phyloP scores from a whole-genome alignment of 1,284 basidiomycete genomes.

The Vanrija pseudolonga region DNA sequence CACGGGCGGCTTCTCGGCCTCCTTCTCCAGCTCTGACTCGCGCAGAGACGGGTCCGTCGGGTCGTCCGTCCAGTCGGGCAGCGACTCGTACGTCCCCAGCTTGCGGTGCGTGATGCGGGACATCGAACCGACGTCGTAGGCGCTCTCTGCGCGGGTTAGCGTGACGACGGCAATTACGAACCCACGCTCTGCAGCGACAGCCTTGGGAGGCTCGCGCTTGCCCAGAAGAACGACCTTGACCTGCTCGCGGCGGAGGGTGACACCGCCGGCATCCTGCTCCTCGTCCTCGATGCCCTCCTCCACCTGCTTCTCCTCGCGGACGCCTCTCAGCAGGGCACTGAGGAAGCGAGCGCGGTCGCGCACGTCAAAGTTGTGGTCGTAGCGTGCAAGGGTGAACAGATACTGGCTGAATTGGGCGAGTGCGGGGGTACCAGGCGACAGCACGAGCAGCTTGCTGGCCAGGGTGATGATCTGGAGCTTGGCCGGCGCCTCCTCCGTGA shows the following conservation, averaged over 20 bases:
- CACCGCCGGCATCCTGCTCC: constrained; percentile 59
- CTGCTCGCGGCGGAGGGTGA: constrained; percentile 75
- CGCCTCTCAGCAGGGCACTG: constrained; percentile 62
- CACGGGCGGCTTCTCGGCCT: constrained; percentile 2
- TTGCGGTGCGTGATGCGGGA: constrained; percentile 35
- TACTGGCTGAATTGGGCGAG: constrained; percentile 61
- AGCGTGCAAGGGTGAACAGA: constrained; percentile 76
- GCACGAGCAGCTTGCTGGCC: constrained; percentile 73
- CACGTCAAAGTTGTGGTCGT: constrained; percentile 81
- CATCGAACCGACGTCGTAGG: constrained; percentile 41
- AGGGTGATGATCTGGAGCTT: constrained; percentile 79
- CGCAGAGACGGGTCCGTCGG: constrained; percentile 50
- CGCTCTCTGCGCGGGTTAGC: constrained; percentile 12
- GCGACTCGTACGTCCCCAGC: constrained; percentile 35
- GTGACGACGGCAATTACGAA: not conserved
- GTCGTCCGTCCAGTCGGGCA: constrained; percentile 51
- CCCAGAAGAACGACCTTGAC: constrained; percentile 72
- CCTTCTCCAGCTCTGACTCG: constrained; percentile 41
- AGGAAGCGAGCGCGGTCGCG: constrained; percentile 81
- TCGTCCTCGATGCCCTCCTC: constrained; percentile 22
- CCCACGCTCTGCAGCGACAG: constrained; percentile 56
- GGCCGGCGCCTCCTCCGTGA: constrained; percentile 57
- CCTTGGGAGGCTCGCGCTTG: constrained; percentile 54
- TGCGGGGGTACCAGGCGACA: constrained; percentile 58
- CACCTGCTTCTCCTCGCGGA: constrained; percentile 26